Evolutionary conservation across 768 basidiomycete species (phyloP).

Genomic region (Leucosporidium scottii): DNA sequence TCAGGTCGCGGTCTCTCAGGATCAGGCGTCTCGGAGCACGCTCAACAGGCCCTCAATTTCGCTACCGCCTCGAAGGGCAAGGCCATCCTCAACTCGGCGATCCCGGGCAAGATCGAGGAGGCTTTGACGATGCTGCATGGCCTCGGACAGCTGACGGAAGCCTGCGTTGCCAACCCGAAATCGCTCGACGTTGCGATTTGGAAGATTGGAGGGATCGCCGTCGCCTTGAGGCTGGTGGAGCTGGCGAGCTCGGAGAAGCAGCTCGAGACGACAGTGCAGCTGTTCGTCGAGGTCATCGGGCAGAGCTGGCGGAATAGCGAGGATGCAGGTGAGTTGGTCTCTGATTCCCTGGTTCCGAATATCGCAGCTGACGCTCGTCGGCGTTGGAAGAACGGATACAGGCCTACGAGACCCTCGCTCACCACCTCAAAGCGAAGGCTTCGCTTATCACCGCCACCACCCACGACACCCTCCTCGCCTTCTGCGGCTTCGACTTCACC

Average conservation of each 20-base stretch:
- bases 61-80: neutral
- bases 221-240: conserved; percentile 66
- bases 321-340: conserved; percentile 76
- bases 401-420: conserved; percentile 81
- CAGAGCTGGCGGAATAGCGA: conserved; percentile 90
- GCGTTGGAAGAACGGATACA: conserved; percentile 43
- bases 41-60: neutral
- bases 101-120: conserved; percentile 1
- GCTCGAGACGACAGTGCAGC: conserved; percentile 49
- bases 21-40: neutral
- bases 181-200: conserved; percentile 69
- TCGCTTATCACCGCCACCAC: conserved; percentile 68
- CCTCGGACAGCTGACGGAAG: neutral
- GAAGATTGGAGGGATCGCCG: conserved; percentile 73
- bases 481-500: conserved; percentile 75
- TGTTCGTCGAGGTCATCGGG: conserved; percentile 67
- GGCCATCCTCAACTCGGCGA: conserved; percentile 8
- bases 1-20: neutral
- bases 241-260: conserved; percentile 56
- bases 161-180: conserved; percentile 17
- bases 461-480: conserved; percentile 77
- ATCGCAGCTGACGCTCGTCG: too few relatives aligned
- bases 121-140: neutral
- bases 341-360: too few relatives aligned
- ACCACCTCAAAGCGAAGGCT: conserved; percentile 63